Conservation (phyloP, 306 rosid species). For the Malus orientalis region DNA sequence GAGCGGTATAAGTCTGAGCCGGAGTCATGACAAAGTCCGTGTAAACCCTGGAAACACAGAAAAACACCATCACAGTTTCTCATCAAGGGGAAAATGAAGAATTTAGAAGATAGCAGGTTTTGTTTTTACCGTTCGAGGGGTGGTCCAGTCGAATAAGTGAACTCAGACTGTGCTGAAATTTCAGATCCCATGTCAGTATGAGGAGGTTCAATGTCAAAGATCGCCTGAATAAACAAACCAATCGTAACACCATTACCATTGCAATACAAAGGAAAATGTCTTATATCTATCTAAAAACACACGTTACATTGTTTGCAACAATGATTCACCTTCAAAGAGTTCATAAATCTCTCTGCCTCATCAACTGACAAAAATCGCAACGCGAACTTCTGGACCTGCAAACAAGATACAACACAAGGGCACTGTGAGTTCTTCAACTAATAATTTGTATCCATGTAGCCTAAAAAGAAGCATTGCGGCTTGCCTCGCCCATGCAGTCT, state of each 20-base stretch:
- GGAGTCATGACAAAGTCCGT: constrained; percentile 39
- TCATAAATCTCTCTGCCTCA: constrained; percentile 53
- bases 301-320: neutral
- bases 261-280: neutral
- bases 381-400: constrained; percentile 77
- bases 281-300: neutral
- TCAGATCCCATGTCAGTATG: constrained; percentile 50
- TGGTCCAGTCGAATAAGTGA: constrained; percentile 47
- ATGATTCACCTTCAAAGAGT: constrained; percentile 45
- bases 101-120: neutral
- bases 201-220: constrained; percentile 38
- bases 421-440: neutral
- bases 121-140: constrained; percentile 34
- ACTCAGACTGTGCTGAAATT: constrained; percentile 59
- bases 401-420: neutral
- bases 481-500: constrained; percentile 54
- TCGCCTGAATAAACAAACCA: constrained; percentile 43
- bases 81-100: constrained; percentile 8
- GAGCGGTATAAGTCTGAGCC: neutral
- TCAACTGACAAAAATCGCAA: constrained; percentile 49
- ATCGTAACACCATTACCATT: neutral
- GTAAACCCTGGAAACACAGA: constrained; percentile 38
- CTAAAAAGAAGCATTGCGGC: neutral
- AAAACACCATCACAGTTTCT: constrained; percentile 16
- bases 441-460: neutral